Percentiles rank a stretch among this genome's conserved stretches.
These are phyloP conservation scores for Tremella yokohamensis DNA, from an alignment of 768 basidiomycete genomes.

Conservation along the genomic window DNA sequence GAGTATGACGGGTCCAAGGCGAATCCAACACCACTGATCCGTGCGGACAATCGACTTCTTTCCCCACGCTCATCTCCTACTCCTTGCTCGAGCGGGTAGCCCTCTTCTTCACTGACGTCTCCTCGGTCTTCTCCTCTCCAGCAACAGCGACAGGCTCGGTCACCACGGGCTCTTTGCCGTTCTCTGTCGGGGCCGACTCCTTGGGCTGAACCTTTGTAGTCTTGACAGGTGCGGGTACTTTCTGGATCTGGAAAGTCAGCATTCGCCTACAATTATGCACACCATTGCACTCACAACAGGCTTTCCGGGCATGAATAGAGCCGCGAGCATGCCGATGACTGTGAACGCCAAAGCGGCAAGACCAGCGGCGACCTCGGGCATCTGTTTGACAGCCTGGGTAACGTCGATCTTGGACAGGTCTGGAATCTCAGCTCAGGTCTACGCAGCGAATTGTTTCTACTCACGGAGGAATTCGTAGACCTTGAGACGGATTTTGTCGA, in stretches of 20 bases:
- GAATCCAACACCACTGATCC: too few relatives aligned
- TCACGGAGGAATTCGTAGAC: slow-evolving; percentile 67
- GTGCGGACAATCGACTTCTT: too few relatives aligned
- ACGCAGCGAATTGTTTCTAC: slow-evolving; percentile 11
- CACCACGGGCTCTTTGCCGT: background rate
- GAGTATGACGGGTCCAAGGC: too few relatives aligned
- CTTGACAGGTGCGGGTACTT: slow-evolving; percentile 4
- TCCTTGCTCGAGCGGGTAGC: slow-evolving; percentile 6
- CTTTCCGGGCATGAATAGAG: slow-evolving; percentile 64
- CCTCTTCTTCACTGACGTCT: background rate
- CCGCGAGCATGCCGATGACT: slow-evolving; percentile 78
- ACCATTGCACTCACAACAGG: slow-evolving; percentile 36
- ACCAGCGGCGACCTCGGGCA: slow-evolving; percentile 81
- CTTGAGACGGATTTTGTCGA: slow-evolving; percentile 74
- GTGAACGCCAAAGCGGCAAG: slow-evolving; percentile 71
- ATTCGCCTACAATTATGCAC: background rate
- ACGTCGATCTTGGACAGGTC: slow-evolving; percentile 39
- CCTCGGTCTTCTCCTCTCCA: slow-evolving; percentile 11
- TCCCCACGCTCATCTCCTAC: background rate
- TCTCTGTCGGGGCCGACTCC: background rate
- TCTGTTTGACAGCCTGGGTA: slow-evolving; percentile 73
- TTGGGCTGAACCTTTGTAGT: slow-evolving; percentile 3
- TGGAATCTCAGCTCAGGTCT: slow-evolving; percentile 6
- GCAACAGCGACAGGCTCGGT: slow-evolving; percentile 6
- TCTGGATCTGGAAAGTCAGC: background rate